phyloP scores from a whole-genome alignment of 192 early-diverging fungal species.

The Spinellus fusiger region DNA sequence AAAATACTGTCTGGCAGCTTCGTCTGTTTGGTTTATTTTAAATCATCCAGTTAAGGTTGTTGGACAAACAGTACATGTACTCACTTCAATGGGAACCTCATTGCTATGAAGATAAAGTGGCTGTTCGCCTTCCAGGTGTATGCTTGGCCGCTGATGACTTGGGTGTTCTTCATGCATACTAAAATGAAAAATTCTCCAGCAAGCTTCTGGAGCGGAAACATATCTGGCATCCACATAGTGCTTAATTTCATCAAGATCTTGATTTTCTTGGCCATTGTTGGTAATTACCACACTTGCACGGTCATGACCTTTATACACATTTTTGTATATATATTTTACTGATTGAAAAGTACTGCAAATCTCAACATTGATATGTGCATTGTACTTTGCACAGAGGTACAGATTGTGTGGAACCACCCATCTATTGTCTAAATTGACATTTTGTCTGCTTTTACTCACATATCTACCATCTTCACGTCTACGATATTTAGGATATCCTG shows the following conservation, averaged over 20 bases:
- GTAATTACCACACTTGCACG: neutral
- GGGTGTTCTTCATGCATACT: conserved; percentile 22
- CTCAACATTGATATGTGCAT: conserved; percentile 35
- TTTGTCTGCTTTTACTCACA: neutral
- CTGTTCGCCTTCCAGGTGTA: conserved; percentile 20
- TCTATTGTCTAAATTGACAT: conserved; percentile 22
- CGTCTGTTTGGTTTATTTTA: neutral
- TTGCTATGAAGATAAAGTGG: neutral
- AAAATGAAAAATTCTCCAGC: conserved; percentile 29
- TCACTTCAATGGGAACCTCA: neutral
- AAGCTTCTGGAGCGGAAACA: conserved; percentile 23
- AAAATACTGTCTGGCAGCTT: neutral
- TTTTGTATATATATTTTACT: conserved; percentile 5
- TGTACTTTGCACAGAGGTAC: conserved; percentile 29
- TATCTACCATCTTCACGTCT: conserved; percentile 5
- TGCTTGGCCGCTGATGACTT: conserved; percentile 10
- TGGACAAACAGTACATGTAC: neutral
- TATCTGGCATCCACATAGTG: conserved; percentile 15
- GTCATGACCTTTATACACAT: conserved; percentile 5
- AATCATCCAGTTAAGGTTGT: neutral
- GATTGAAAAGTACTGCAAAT: neutral
- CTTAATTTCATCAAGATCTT: conserved; percentile 1
- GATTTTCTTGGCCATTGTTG: neutral
- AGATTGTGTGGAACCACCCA: conserved; percentile 29
- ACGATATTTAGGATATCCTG: conserved; percentile 25